phyloP scores from a whole-genome alignment of 1,139 yeast genomes.

The Scheffersomyces segobiensis region DNA sequence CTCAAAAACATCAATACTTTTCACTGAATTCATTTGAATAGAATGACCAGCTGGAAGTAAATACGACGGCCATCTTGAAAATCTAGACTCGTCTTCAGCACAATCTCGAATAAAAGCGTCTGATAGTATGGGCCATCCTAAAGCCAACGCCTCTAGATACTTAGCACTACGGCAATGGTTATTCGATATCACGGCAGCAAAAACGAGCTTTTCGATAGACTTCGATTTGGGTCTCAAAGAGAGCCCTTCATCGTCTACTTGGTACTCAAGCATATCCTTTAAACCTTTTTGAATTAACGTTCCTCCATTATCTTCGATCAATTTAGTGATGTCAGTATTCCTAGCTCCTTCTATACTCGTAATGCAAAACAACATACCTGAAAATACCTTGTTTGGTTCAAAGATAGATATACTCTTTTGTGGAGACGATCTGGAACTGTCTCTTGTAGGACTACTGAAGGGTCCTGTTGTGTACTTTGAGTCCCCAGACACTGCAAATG shows the following conservation, averaged over 20 bases:
- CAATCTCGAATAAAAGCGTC: slow-evolving; percentile 61
- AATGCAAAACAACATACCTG: slow-evolving; percentile 34
- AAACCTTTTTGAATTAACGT: slow-evolving; percentile 50
- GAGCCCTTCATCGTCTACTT: slow-evolving; percentile 9
- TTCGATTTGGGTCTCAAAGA: slow-evolving; percentile 14
- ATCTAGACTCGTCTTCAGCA: slow-evolving; percentile 20
- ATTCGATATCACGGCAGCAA: slow-evolving; percentile 68
- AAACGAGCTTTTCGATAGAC: slow-evolving; percentile 29
- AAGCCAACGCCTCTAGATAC: slow-evolving; percentile 78
- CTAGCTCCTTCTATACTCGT: slow-evolving; percentile 38
- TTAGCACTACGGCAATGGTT: slow-evolving; percentile 66
- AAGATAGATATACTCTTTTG: neutral
- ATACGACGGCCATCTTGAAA: slow-evolving; percentile 52
- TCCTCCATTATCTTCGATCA: slow-evolving; percentile 56
- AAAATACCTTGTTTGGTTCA: slow-evolving; percentile 13
- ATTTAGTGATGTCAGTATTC: slow-evolving; percentile 30
- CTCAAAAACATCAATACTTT: slow-evolving; percentile 41
- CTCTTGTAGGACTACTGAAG: slow-evolving; percentile 11
- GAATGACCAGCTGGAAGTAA: slow-evolving; percentile 74
- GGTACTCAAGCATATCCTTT: slow-evolving; percentile 29
- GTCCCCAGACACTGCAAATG: neutral
- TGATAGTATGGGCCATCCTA: slow-evolving; percentile 87
- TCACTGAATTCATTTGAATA: slow-evolving; percentile 30
- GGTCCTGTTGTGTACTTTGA: neutral
- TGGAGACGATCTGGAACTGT: slow-evolving; percentile 1